A percentile compares a stretch with the other conserved stretches of the same genome.
These are phyloP conservation scores for Phytophthora pseudosyringae DNA, from an alignment of 352 stramenopile species.

Conservation along the genomic window DNA sequence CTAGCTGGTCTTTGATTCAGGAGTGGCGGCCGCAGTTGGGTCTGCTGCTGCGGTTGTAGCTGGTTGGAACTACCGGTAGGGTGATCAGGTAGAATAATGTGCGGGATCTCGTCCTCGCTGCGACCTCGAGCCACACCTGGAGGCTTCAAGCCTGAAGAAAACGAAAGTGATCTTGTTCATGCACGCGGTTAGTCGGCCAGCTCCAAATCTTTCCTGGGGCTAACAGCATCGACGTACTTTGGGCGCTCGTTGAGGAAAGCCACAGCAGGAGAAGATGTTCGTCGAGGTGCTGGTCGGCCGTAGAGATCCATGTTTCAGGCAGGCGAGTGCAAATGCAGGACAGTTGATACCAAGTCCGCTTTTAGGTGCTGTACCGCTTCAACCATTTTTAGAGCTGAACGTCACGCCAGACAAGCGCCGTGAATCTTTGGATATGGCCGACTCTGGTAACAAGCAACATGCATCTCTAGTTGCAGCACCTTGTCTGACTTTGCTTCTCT, in stretches of 20 bases:
- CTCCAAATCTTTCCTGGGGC: background rate
- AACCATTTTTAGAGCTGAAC: conserved; percentile 20
- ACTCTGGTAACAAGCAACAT: background rate
- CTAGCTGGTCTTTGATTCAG: conserved; percentile 31
- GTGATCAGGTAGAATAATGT: conserved; percentile 1
- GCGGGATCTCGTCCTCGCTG: conserved; percentile 9
- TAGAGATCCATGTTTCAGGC: conserved; percentile 42
- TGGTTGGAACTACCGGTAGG: conserved; percentile 7
- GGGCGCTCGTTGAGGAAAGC: conserved; percentile 50
- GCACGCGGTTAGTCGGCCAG: background rate
- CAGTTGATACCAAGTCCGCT: background rate
- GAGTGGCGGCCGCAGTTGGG: conserved; percentile 7
- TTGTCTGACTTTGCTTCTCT: background rate
- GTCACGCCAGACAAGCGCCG: background rate
- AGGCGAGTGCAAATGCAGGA: conserved; percentile 1
- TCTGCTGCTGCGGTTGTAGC: conserved; percentile 12
- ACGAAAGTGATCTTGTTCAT: conserved; percentile 32
- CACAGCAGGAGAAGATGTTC: conserved; percentile 31
- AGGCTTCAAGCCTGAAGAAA: conserved; percentile 35
- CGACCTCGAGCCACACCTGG: conserved; percentile 5
- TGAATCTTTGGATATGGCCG: conserved; percentile 8
- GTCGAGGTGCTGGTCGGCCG: conserved; percentile 43
- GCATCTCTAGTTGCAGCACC: background rate
- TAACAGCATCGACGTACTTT: conserved; percentile 27
- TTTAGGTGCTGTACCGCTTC: conserved; percentile 5